Evolutionary conservation across 768 basidiomycete genomes (phyloP).

Genomic region (Crepidotus variabilis): DNA sequence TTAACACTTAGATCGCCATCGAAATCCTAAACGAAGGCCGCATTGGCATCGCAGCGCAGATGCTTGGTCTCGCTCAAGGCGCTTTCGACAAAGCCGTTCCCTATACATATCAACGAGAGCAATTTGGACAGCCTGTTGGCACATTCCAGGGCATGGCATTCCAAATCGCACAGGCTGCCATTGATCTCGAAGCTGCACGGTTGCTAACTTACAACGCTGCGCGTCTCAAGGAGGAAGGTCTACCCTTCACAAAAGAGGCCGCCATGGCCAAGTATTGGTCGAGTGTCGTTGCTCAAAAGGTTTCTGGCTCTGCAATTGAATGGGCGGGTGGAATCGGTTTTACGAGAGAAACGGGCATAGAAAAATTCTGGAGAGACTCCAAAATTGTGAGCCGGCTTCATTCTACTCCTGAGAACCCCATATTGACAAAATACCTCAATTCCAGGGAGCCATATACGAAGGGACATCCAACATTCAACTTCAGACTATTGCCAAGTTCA

Average conservation of each 20-base stretch:
- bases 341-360: slow-evolving; percentile 91
- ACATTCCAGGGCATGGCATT: slow-evolving; percentile 96
- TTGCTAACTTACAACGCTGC: slow-evolving; percentile 97
- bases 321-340: slow-evolving; percentile 95
- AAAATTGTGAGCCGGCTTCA: slow-evolving; percentile 70
- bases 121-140: slow-evolving; percentile 92
- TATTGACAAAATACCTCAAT: slow-evolving; percentile 3
- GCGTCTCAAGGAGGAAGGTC: slow-evolving; percentile 88
- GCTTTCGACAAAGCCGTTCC: slow-evolving; percentile 95
- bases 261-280: slow-evolving; percentile 98
- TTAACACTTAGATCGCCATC: slow-evolving; percentile 73
- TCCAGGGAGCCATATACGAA: slow-evolving; percentile 85
- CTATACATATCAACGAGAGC: slow-evolving; percentile 89
- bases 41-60: slow-evolving; percentile 97
- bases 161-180: slow-evolving; percentile 88
- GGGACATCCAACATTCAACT: slow-evolving; percentile 98
- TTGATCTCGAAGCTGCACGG: slow-evolving; percentile 87
- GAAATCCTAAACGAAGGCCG: slow-evolving; percentile 96
- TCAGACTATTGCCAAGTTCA: slow-evolving; percentile 90
- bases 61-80: slow-evolving; percentile 97
- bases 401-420: background rate
- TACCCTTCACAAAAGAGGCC: slow-evolving; percentile 84
- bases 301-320: slow-evolving; percentile 88
- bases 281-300: slow-evolving; percentile 84
- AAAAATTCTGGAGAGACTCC: slow-evolving; percentile 95